Conservation (phyloP, 2,329 filamentous ascomycete genomes). For the Fusarium bulbicola region DNA sequence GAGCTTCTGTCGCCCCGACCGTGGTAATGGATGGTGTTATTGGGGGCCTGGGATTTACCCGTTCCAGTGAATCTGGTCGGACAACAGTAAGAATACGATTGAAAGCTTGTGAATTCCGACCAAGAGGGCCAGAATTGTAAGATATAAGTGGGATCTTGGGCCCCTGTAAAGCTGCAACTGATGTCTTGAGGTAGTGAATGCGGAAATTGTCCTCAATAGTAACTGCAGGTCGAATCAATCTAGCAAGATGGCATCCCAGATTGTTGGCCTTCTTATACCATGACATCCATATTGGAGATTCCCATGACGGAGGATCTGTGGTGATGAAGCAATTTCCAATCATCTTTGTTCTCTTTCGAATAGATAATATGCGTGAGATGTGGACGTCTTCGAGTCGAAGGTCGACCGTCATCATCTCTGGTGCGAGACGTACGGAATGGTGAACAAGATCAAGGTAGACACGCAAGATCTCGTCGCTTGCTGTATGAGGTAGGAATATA, state of each 20-base stretch:
- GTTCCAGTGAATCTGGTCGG: slow-evolving; percentile 52
- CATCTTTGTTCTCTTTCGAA: slow-evolving; percentile 66
- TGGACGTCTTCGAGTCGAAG: slow-evolving; percentile 62
- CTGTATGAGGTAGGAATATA: slow-evolving; percentile 49
- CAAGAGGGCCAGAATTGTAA: slow-evolving; percentile 71
- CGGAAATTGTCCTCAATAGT: slow-evolving; percentile 71
- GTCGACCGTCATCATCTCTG: slow-evolving; percentile 71
- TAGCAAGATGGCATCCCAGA: slow-evolving; percentile 69
- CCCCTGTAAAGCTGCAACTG: slow-evolving; percentile 53
- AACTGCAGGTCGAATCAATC: slow-evolving; percentile 66
- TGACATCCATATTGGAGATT: slow-evolving; percentile 61
- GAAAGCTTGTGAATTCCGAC: slow-evolving; percentile 72
- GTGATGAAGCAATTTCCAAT: slow-evolving; percentile 64
- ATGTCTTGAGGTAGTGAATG: slow-evolving; percentile 63
- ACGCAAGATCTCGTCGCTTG: slow-evolving; percentile 32
- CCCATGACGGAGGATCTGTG: slow-evolving; percentile 61
- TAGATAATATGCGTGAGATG: slow-evolving; percentile 59
- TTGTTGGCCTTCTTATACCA: slow-evolving; percentile 66
- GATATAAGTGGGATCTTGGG: slow-evolving; percentile 64
- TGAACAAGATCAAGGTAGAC: slow-evolving; percentile 65
- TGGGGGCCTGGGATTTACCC: slow-evolving; percentile 35
- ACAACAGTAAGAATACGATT: slow-evolving; percentile 72
- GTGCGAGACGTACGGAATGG: slow-evolving; percentile 68
- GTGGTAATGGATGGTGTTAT: slow-evolving; percentile 60
- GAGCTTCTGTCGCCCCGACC: slow-evolving; percentile 68